Evolutionary conservation across 495 filamentous ascomycete species (phyloP), one percentile per base, ranked within the genome.

Genomic region (Penicillium arizonense): DNA sequence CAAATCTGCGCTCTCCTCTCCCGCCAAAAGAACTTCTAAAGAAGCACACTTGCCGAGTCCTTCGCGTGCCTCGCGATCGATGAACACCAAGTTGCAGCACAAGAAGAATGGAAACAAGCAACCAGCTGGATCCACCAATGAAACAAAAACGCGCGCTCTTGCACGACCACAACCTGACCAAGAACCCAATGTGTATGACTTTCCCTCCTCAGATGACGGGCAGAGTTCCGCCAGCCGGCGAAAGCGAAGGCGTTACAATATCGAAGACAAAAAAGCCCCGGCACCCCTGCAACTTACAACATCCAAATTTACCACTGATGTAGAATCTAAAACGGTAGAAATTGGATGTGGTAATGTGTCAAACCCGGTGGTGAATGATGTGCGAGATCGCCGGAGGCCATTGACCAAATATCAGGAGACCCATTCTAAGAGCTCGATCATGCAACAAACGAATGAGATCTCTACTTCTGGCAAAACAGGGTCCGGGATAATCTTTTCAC

Each of bases 191-290:
- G 57, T 70, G n/a, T 71, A 63, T 50, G 69, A 73, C 26, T 43
- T 77, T 14, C 71, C 72, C 5, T 68, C 71, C 9, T 75, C 73
- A 39, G 66, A 70, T 24, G 72, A 76, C 13, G 73, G 72, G 36
- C 21, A 42, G 4, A 37, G 23, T 23, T 20, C 16, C 11, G 50
- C 47, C 12, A 5, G 44, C 3, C 51, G 28, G 26, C 45, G 55
- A 23, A 66, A 66, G 36, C 57, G 63, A 48, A 48, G 56, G 37
- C 49, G 53, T 32, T 35, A 42, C 38, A 56, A 42, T 23, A 36
- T 38, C 5, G 44, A 57, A 36, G 42, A 33, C 10, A 38, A 37
- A 14, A 6, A 20, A 1, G 30, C 33, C 11, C 48, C 20, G 12
- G 33, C 14, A 34, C 30, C 32, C 14, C 44, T 20, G 23, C 42